Evolutionary conservation across 768 basidiomycete species (phyloP), one percentile per base, ranked within the genome.

Genomic region (Mycena indigotica): DNA sequence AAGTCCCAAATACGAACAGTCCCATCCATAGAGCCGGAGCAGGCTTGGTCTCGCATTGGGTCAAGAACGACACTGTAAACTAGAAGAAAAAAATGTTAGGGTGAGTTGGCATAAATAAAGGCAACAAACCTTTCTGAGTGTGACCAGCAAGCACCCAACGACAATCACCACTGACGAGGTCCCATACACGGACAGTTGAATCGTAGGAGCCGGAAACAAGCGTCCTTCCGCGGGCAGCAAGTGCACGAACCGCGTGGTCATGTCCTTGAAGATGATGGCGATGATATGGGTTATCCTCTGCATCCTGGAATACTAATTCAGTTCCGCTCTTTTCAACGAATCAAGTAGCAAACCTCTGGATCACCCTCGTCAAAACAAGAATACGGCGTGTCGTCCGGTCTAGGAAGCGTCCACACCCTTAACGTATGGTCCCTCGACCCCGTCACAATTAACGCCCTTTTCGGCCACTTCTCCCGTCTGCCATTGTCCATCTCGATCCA

Each of bases 1-100:
- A 96, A 77, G 65, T 91, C 89, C 96, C 96, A 99, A 30, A 99
- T 85, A 49, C 93, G 91, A 60, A 98, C 95, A 2, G 93, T 95
- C 45, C 93, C 91, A 71, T 98, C 96, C 95, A 98, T 96, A 3
- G 95, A 98, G 6, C 96, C 96, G 2, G 97, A 98, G 63, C 93
- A 95, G 25, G 93, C 93, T 69, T 95, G 91, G 53, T 93, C 86
- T 19, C 95, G 90, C 46, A 79, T 77, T 38, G 87, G 81, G 69
- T 98, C 96, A 38, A 95, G 83, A 12, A 95, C 94, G 51, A 98
- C 93, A 70, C 91, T 94, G 77, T 98, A 98, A 4, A 98, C 96
- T 95, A 72, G 53, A 48, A 28, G 53, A 21, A 53, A 50, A 24
- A 50, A 38, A 28, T 54, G n/a, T 15, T 52, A 40, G 12, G 19